phyloP scores from a whole-genome alignment of 768 basidiomycete genomes.

The Lyophyllum semitale region DNA sequence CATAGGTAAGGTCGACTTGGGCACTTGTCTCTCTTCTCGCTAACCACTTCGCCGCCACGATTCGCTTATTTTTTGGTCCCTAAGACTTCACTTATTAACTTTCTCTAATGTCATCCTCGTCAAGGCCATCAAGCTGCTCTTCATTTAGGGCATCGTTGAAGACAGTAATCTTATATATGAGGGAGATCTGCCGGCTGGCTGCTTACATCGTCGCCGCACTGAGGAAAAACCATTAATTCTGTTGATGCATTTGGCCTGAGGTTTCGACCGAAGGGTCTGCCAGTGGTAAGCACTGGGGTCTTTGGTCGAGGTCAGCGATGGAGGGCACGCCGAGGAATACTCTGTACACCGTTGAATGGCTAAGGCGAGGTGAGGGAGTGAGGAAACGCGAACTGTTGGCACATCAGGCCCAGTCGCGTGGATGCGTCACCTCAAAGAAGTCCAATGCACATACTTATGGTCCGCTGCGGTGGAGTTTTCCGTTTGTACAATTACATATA shows the following conservation, averaged over 20 bases:
- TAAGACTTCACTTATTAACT: too few relatives aligned
- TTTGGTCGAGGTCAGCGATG: constrained; percentile 31
- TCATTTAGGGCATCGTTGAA: constrained; percentile 42
- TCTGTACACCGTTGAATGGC: constrained; percentile 32
- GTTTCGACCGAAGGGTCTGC: constrained; percentile 42
- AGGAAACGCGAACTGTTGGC: not conserved
- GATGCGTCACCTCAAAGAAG: not conserved
- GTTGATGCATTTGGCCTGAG: not conserved
- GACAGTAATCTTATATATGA: constrained; percentile 65
- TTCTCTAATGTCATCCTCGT: constrained; percentile 18
- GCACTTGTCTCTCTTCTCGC: too few relatives aligned
- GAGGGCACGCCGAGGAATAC: constrained; percentile 57
- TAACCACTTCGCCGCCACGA: not conserved
- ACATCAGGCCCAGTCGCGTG: not conserved
- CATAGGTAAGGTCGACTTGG: too few relatives aligned
- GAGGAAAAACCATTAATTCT: constrained; percentile 40
- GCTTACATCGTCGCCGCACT: constrained; percentile 60
- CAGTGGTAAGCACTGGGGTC: constrained; percentile 43
- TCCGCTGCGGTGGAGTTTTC: too few relatives aligned
- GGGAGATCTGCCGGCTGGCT: constrained; percentile 68
- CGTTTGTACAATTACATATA: too few relatives aligned
- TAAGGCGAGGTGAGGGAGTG: not conserved
- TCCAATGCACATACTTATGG: too few relatives aligned
- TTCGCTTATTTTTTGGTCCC: too few relatives aligned
- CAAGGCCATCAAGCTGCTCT: constrained; percentile 22